phyloP scores from a whole-genome alignment of 352 stramenopile species.

The Aphanomyces invadans region DNA sequence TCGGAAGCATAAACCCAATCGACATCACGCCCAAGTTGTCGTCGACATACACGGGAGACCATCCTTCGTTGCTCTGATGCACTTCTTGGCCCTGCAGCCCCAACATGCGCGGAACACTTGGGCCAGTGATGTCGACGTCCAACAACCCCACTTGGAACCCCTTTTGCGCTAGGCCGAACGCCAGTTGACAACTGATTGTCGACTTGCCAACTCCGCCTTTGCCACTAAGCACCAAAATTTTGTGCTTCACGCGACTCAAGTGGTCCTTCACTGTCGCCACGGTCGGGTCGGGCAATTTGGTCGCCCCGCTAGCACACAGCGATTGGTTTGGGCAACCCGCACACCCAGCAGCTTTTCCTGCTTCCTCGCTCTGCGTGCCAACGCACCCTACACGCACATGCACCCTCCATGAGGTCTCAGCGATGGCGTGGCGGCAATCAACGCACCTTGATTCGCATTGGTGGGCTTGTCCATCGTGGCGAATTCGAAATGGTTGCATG shows the following conservation, averaged over 20 bases:
- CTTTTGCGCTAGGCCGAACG: constrained; percentile 91
- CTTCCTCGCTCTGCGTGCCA: constrained; percentile 88
- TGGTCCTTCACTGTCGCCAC: constrained; percentile 80
- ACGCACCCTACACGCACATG: constrained; percentile 77
- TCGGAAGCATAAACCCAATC: constrained; percentile 98
- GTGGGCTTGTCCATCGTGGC: constrained; percentile 20
- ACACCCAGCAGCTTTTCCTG: constrained; percentile 92
- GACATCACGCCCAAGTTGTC: constrained; percentile 99
- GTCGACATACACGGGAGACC: constrained; percentile 98
- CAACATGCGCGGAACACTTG: constrained; percentile 97
- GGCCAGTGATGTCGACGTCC: constrained; percentile 99
- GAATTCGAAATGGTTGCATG: constrained; percentile 17
- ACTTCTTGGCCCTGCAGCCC: constrained; percentile 89
- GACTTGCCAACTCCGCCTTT: constrained; percentile 99
- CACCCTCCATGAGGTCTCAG: background rate
- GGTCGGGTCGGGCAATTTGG: constrained; percentile 58
- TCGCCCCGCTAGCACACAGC: constrained; percentile 90
- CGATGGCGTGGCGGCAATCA: background rate
- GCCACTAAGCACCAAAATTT: constrained; percentile 97
- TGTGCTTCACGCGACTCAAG: constrained; percentile 88
- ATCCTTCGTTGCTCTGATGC: constrained; percentile 97
- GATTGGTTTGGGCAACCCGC: constrained; percentile 97
- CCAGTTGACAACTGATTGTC: constrained; percentile 97
- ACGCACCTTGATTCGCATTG: constrained; percentile 14
- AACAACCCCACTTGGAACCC: constrained; percentile 96